Percentiles rank a stretch among this genome's conserved stretches.
These are phyloP conservation scores for Abelmoschus esculentus DNA, from an alignment of 345 rosid species.

Conservation along the genomic window DNA sequence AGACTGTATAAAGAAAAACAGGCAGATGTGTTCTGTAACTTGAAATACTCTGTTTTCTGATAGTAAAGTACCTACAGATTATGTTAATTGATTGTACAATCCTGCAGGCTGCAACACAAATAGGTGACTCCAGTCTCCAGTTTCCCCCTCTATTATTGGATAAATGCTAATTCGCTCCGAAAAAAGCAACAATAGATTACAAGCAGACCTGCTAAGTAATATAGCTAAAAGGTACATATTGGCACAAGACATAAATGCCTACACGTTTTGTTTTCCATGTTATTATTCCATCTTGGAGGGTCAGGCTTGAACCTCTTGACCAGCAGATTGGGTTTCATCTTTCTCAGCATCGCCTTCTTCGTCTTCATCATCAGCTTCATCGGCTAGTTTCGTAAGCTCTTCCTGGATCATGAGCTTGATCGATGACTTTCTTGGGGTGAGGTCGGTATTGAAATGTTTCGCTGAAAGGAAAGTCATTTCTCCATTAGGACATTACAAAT, in stretches of 20 bases:
- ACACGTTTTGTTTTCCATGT: slow-evolving; percentile 6
- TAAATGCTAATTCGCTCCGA: slow-evolving; percentile 15
- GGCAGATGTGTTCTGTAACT: slow-evolving; percentile 4
- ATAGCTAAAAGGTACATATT: slow-evolving; percentile 13
- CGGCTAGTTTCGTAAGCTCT: slow-evolving; percentile 85
- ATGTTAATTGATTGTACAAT: slow-evolving; percentile 20
- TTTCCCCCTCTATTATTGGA: slow-evolving; percentile 13
- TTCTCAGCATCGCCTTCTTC: slow-evolving; percentile 45
- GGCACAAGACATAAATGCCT: slow-evolving; percentile 15
- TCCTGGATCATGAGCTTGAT: slow-evolving; percentile 81
- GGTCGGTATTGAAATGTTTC: slow-evolving; percentile 32
- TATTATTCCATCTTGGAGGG: neutral
- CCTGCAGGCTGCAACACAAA: slow-evolving; percentile 11
- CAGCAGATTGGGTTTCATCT: slow-evolving; percentile 30
- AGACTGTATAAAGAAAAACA: neutral
- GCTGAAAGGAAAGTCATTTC: slow-evolving; percentile 36
- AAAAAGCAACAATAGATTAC: slow-evolving; percentile 16
- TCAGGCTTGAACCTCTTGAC: slow-evolving; percentile 41
- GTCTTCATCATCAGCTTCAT: slow-evolving; percentile 62
- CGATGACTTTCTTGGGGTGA: slow-evolving; percentile 50
- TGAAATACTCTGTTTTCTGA: neutral
- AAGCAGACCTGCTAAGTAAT: slow-evolving; percentile 18
- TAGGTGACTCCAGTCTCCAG: slow-evolving; percentile 10
- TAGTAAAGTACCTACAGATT: slow-evolving; percentile 16
- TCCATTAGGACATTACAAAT: neutral